Evolutionary conservation across 2,329 filamentous ascomycete species (phyloP), one percentile per base, ranked within the genome.

Genomic region (Phialocephala sp.): DNA sequence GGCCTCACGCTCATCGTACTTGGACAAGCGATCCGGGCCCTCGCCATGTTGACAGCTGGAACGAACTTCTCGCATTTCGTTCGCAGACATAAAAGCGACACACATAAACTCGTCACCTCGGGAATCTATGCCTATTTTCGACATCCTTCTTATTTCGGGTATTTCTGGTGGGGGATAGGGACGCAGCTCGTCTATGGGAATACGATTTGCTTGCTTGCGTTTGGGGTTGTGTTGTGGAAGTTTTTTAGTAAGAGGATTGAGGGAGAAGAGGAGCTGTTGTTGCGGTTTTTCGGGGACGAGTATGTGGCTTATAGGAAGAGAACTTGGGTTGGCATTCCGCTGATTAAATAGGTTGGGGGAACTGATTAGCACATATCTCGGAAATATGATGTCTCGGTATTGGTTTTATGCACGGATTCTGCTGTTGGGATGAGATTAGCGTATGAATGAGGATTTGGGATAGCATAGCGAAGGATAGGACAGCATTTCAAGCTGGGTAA

Each of bases 101-200:
- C 87, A 1, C 95, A 99, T 77, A 83, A 83, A 56, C 84, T 99
- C n/a, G 91, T 99, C 2, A 97, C 91, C 0, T 82, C 82, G 35
- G 95, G 95, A 0, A 81, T 98, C 39, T 99, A 98, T 77, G 81
- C 82, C 8, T 77, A 85, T 54, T 81, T 96, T 60, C 83, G 95
- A 27, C 95, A 99, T 78, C 95, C 95, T 14, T 91, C 91, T 66
- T 99, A 99, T 79, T 97, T 98, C 81, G 95, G 94, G 3, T 99
- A 97, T 81, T 99, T 97, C 79, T 98, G 93, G 89, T 99, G 94
- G 94, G 93, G 92, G 0, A 75, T 98, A n/a, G 95, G 95, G 5
- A 97, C 94, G 14, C 95, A 99, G 82, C 76, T 98, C 52, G 87
- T 97, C 62, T 83, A 97, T 69, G 94, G 94, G 20, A 99, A 99